A percentile compares a stretch with the other conserved stretches of the same genome.
Evolutionary conservation across 495 filamentous ascomycete species (phyloP).

Genomic region (Penicillium silybi): DNA sequence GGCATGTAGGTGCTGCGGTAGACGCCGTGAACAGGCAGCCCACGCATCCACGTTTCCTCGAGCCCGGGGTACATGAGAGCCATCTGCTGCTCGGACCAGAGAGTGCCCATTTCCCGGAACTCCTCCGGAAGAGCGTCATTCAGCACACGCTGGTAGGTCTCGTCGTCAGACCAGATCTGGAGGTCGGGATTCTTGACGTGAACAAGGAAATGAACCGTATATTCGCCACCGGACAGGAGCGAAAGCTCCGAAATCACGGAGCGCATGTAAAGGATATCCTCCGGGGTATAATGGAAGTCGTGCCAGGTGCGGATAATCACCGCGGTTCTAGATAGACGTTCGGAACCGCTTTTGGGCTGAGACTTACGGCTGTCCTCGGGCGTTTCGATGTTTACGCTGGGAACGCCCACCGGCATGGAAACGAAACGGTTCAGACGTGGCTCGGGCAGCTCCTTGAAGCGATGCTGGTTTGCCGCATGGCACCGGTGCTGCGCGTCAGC

Average conservation of each 20-base stretch:
- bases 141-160: slow-evolving; percentile 60
- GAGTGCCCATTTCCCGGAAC: slow-evolving; percentile 79
- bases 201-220: slow-evolving; percentile 59
- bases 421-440: slow-evolving; percentile 43
- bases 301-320: slow-evolving; percentile 63
- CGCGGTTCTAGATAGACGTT: slow-evolving; percentile 52
- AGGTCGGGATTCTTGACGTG: slow-evolving; percentile 63
- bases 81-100: slow-evolving; percentile 96
- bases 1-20: slow-evolving; percentile 93
- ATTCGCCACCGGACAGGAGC: slow-evolving; percentile 60
- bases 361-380: slow-evolving; percentile 9
- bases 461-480: slow-evolving; percentile 60
- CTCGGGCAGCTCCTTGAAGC: slow-evolving; percentile 54
- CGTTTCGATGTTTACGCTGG: slow-evolving; percentile 12
- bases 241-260: slow-evolving; percentile 60
- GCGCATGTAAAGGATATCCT: slow-evolving; percentile 53
- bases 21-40: slow-evolving; percentile 79
- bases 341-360: slow-evolving; percentile 16
- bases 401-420: slow-evolving; percentile 39
- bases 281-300: slow-evolving; percentile 51
- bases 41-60: slow-evolving; percentile 65
- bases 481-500: slow-evolving; percentile 69
- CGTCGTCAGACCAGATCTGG: slow-evolving; percentile 63
- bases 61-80: slow-evolving; percentile 78
- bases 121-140: slow-evolving; percentile 73